Evolutionary conservation across 169 alveolate species (phyloP), one percentile per base, ranked within the genome.

Genomic region (Plasmodium chabaudi): DNA sequence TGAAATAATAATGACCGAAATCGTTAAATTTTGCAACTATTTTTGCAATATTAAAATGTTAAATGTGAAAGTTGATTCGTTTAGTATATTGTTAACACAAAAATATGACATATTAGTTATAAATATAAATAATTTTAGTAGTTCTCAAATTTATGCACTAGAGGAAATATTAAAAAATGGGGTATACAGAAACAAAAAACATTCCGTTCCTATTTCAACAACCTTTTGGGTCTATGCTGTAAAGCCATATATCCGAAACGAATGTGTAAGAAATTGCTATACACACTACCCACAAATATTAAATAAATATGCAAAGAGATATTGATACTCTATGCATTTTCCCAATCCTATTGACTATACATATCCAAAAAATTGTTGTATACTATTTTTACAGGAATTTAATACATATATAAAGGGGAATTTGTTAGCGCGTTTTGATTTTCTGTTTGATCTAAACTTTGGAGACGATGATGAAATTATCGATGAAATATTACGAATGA

Each of bases 211-310:
- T 9, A 59, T 79, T 46, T 53, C 84, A 9, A 79, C 82, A 1
- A 79, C 89, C 7, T 79, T 79, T 68, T 79, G 89, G 89, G 69
- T 79, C 2, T 79, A 79, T 70, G 71, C 82, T 5, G 71, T 65
- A 27, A 79, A 79, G 19, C 59, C 89, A 34, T 65, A 53, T 49
- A 79, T 79, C 53, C 56, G 89, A 60, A 79, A 27, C 9, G 89
- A 79, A n/a, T 60, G 53, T 10, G 89, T 79, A 57, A 21, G 56
- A 44, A 19, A 15, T 17, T 13, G 27, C 2, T 27, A 15, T 1
- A 57, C 27, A 17, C 19, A 9, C 5, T n/a, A 5, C 13, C 7
- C 15, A 63, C 15, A 25, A 63, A 63, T 23, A 23, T 23, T 9
- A 63, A 21, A 63, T 19, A 63, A 21, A 63, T 19, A 63, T 10